Base-by-base conservation (phyloP, 768 basidiomycete genomes). In the Hygrophorus pudorinus region DNA sequence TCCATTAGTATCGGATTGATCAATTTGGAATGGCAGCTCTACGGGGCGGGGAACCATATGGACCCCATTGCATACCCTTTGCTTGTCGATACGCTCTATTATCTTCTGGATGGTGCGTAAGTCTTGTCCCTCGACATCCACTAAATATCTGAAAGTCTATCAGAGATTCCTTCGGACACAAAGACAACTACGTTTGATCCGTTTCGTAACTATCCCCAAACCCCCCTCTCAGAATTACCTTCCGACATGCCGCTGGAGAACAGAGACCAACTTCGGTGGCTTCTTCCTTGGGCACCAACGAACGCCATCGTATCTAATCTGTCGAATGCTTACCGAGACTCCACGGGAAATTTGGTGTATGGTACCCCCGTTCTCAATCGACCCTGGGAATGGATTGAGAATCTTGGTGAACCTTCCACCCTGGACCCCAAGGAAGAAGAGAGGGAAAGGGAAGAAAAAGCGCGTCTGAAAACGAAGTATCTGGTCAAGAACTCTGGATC, bases 351-450 rank as follows among this genome's bases (percentile, higher is more conserved):
- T 13, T 47, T 76, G 4, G 55, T 76, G 2, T 64, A 67, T 47
- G 70, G 73, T 14, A 55, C 62, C 3, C 69, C 74, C 1, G 81
- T 88, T 13, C 66, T 75, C 45, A 85, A 87, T 59, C 74, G 78
- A 27, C 84, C 87, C 3, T 90, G 86, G 86, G 86, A 90, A 58
- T 89, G 86, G 85, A 76, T 80, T 5, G 86, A 90, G 59, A 76
- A 81, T 55, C 54, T 88, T 2, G 85, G 85, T 7, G 80, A 83
- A 41, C 65, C 70, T 2, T 47, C 67, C 6, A 53, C 64, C 9
- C 50, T 65, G 3, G 72, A 74, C 20, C 56, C 67, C 8, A 71
- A 66, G 24, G 71, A 72, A 8, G 65, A 65, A 27, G 62, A 70
- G 18, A 59, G 60, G 20, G 66, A 67, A 41, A 55, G 53, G 14